Evolutionary conservation across 78 protist species (phyloP), one percentile per base, ranked within the genome.

Genomic region (Capsaspora owczarzaki): DNA sequence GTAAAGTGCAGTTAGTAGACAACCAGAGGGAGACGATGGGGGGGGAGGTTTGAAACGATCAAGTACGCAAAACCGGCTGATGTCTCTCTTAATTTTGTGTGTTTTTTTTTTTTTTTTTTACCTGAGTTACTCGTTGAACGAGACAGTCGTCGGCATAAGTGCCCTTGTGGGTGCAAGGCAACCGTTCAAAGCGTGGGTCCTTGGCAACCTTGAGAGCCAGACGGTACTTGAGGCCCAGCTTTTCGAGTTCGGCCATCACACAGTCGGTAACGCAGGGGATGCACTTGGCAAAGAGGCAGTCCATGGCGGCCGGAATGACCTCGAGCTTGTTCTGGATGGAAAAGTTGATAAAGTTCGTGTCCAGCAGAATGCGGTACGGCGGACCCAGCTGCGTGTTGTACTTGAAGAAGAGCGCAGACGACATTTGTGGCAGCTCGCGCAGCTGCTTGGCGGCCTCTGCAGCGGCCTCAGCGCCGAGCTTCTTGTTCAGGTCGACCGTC

Each of bases 81-180:
- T n/a, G n/a, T n/a, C n/a, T n/a, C n/a, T n/a, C n/a, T n/a, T n/a
- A n/a, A n/a, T n/a, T n/a, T n/a, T n/a, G n/a, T n/a, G n/a, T n/a
- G n/a, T n/a, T n/a, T n/a, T n/a, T n/a, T n/a, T n/a, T n/a, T n/a
- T n/a, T n/a, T n/a, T n/a, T n/a, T n/a, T n/a, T n/a, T 1, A 79
- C 84, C 78, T 85, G 75, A 29, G 89, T 51, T 27, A 95, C 94
- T 1, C 96, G 90, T 56, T 93, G 74, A 37, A 92, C 89, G n/a
- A 98, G 75, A 53, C 99, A 97, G 91, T 98, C 99, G 84, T 98
- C 99, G 10, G 99, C 99, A 82, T 98, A 98, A 23, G 92, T 94
- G 29, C 98, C 99, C 76, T 80, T 79, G 84, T 93, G 98, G 23
- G 66, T 44, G 89, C 99, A 96, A 14, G 85, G 46, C 31, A 98